Conservation (phyloP, 2,329 filamentous ascomycete genomes). For the Fusarium sp. region DNA sequence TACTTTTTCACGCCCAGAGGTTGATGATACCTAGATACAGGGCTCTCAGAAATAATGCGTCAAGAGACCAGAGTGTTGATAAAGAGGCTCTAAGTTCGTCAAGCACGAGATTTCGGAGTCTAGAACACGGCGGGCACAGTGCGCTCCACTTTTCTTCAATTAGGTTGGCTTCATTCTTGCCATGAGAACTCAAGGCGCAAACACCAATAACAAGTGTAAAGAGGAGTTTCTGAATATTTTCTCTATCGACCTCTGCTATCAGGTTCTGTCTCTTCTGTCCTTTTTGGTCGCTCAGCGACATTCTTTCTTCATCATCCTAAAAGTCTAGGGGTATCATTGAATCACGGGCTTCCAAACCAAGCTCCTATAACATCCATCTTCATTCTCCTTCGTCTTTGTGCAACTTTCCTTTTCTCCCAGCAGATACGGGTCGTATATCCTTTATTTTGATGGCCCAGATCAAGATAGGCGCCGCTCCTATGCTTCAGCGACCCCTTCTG, state of each 20-base stretch:
- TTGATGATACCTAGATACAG: neutral
- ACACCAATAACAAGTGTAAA: neutral
- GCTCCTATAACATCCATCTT: neutral
- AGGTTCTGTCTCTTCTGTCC: neutral
- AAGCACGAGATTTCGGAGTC: conserved; percentile 34
- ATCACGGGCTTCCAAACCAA: conserved; percentile 5
- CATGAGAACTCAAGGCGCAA: neutral
- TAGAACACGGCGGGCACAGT: conserved; percentile 36
- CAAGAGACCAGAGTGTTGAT: neutral
- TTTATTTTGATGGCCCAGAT: neutral
- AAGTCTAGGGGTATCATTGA: conserved; percentile 35
- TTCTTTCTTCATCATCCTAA: conserved; percentile 8
- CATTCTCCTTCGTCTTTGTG: neutral
- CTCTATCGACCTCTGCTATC: neutral
- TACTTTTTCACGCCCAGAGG: neutral
- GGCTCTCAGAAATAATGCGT: neutral
- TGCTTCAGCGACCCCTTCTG: conserved; percentile 12
- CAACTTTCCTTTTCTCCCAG: neutral
- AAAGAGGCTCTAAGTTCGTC: conserved; percentile 19
- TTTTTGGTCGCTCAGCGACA: neutral
- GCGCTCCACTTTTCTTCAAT: conserved; percentile 37
- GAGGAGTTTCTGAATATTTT: conserved; percentile 1
- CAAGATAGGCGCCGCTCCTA: neutral
- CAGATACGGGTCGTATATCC: neutral
- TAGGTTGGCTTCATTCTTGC: conserved; percentile 3